Evolutionary conservation across 345 rosid species (phyloP).

Genomic region (Arabidopsis thaliana): TAIR10.1 NC_003070.9:22706001-22706500

Average conservation of each 20-base stretch:
- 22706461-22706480: slow-evolving; percentile 34
- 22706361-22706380: slow-evolving; percentile 20
- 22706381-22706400: slow-evolving; percentile 22
- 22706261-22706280: neutral
- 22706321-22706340: neutral
- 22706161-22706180: slow-evolving; percentile 36
- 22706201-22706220: slow-evolving; percentile 10
- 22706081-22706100: neutral
- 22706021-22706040: slow-evolving; percentile 41
- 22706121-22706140: slow-evolving; percentile 46
- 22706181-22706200: slow-evolving; percentile 26
- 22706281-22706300: neutral
- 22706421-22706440: slow-evolving; percentile 28
- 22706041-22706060: neutral
- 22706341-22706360: neutral
- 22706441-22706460: neutral
- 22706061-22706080: too few species aligned
- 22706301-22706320: neutral
- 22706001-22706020: slow-evolving; percentile 47
- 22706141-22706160: slow-evolving; percentile 38
- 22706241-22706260: neutral
- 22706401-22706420: neutral
- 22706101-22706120: slow-evolving; percentile 38
- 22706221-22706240: neutral
- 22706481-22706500: neutral